A percentile compares a stretch with the other conserved stretches of the same genome.
These are phyloP conservation scores for Castanopsis chinensis DNA, from an alignment of 306 rosid species.

Conservation along the genomic window DNA sequence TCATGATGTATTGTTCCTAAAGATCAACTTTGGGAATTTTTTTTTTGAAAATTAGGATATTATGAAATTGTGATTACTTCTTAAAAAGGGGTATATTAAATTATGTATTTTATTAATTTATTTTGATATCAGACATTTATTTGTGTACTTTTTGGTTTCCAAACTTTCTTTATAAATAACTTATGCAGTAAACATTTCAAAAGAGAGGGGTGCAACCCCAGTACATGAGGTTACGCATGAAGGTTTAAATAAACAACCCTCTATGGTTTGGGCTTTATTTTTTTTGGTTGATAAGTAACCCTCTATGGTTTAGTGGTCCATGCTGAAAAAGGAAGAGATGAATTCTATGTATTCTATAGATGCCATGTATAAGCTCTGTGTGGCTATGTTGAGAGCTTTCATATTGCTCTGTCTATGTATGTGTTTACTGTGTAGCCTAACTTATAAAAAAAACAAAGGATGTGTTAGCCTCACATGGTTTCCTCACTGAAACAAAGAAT, in stretches of 20 bases:
- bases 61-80: background rate
- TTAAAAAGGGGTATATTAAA: background rate
- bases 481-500: background rate
- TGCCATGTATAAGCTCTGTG: background rate
- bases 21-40: background rate
- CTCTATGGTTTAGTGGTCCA: background rate
- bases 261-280: background rate
- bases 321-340: background rate
- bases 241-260: background rate
- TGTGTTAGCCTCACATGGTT: background rate
- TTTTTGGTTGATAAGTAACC: background rate
- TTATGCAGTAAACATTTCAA: background rate
- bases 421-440: background rate
- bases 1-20: background rate
- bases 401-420: background rate
- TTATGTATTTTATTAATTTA: background rate
- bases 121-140: background rate
- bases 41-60: background rate
- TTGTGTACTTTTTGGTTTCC: background rate
- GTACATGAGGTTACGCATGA: background rate
- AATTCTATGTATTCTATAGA: background rate
- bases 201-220: background rate
- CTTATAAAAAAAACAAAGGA: background rate
- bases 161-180: background rate
- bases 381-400: background rate